A percentile compares a stretch with the other conserved stretches of the same genome.
Evolutionary conservation across 192 early-diverging fungal species (phyloP).

Genomic region (Oehlia diaphana): DNA sequence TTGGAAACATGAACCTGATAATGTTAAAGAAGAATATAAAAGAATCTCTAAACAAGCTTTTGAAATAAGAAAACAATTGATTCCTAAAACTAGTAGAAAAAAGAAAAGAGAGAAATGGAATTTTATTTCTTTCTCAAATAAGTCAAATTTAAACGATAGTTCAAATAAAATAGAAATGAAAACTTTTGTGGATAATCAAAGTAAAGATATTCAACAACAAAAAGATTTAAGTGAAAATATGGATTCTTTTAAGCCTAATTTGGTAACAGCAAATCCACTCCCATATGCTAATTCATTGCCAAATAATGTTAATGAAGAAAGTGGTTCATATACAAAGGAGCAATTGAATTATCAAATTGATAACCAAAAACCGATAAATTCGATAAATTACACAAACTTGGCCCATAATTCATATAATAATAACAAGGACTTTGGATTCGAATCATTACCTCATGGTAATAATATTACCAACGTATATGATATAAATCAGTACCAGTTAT

Average conservation of each 20-base stretch:
- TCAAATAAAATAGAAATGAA: background rate
- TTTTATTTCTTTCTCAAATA: background rate
- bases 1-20: slow-evolving; percentile 3
- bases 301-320: no score
- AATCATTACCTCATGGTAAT: background rate
- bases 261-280: background rate
- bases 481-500: background rate
- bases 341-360: background rate
- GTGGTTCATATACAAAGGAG: no score
- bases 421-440: background rate
- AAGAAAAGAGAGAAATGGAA: background rate
- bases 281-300: background rate
- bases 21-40: slow-evolving; percentile 8
- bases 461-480: background rate
- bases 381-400: background rate
- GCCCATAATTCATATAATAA: no score
- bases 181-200: background rate
- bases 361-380: background rate
- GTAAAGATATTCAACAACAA: background rate
- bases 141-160: background rate
- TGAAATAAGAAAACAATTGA: background rate
- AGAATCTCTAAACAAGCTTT: background rate
- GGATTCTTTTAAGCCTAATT: background rate
- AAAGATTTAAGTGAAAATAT: no score
- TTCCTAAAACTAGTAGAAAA: background rate